Conservation (phyloP, 257 asterid genomes). For the Striga asiatica region DNA sequence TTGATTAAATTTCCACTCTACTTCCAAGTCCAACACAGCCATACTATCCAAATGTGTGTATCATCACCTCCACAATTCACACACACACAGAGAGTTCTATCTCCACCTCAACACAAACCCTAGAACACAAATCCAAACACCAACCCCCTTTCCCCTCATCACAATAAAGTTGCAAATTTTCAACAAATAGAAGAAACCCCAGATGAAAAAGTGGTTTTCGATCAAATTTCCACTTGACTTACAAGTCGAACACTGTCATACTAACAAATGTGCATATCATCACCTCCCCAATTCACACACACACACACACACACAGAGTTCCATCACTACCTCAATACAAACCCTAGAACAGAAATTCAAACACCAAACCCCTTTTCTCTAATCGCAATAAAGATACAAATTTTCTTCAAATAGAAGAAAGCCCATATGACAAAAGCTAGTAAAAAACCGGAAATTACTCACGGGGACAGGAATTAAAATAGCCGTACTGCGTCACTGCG, state of each 20-base stretch:
- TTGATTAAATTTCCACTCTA: too few relatives aligned
- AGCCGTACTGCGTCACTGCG: constrained; percentile 17
- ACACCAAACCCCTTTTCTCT: background rate
- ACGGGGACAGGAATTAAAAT: constrained; percentile 47
- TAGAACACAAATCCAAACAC: constrained; percentile 3
- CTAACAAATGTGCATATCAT: too few relatives aligned
- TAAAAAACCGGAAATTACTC: constrained; percentile 18
- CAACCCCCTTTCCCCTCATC: background rate
- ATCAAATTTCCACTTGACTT: too few relatives aligned
- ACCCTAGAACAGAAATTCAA: background rate
- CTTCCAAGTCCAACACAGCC: too few relatives aligned
- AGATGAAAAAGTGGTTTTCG: too few relatives aligned
- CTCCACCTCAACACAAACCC: background rate
- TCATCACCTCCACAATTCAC: too few relatives aligned
- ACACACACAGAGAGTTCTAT: background rate
- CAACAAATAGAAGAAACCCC: too few relatives aligned
- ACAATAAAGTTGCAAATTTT: background rate
- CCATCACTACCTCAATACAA: background rate
- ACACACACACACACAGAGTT: constrained; percentile 2
- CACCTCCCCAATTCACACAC: too few relatives aligned
- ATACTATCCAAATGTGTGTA: too few relatives aligned
- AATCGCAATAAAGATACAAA: background rate
- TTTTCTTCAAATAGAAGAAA: background rate
- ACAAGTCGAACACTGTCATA: too few relatives aligned
- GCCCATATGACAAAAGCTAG: too few relatives aligned